A percentile compares a stretch with the other conserved stretches of the same genome.
These are phyloP conservation scores for Pleodorina starrii DNA, from an alignment of 139 green algal genomes.

Conservation along the genomic window DNA sequence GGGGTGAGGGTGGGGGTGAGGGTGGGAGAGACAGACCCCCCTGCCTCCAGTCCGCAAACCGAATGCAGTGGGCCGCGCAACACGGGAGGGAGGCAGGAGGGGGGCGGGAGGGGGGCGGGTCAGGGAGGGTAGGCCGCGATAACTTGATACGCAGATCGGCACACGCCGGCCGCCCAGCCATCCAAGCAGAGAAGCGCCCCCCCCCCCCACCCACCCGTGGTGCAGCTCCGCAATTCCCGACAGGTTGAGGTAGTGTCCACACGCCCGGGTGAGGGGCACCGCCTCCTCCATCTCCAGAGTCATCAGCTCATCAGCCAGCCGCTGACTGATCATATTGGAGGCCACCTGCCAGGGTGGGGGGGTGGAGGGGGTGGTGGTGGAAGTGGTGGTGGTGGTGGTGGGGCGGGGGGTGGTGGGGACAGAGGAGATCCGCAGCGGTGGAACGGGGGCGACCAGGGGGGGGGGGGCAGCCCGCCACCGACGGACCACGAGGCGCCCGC, in stretches of 20 bases:
- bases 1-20: neutral
- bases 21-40: neutral
- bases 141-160: no score
- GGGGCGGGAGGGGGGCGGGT: neutral
- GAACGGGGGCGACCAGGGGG: neutral
- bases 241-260: conserved; percentile 90
- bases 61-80: no score
- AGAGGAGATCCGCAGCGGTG: neutral
- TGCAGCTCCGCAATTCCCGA: conserved; percentile 88
- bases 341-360: conserved; percentile 54
- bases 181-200: no score
- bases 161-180: no score
- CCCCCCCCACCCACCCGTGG: conserved; percentile 71
- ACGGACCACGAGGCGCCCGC: no score
- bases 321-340: conserved; percentile 68
- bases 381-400: neutral
- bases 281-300: conserved; percentile 87
- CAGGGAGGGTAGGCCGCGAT: neutral
- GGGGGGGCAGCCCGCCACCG: no score
- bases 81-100: neutral
- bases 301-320: conserved; percentile 86
- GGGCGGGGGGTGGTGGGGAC: neutral
- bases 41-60: no score
- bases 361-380: neutral
- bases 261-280: conserved; percentile 85